Conservation (phyloP, 208 protist genomes). For the Entamoeba dispar region DNA sequence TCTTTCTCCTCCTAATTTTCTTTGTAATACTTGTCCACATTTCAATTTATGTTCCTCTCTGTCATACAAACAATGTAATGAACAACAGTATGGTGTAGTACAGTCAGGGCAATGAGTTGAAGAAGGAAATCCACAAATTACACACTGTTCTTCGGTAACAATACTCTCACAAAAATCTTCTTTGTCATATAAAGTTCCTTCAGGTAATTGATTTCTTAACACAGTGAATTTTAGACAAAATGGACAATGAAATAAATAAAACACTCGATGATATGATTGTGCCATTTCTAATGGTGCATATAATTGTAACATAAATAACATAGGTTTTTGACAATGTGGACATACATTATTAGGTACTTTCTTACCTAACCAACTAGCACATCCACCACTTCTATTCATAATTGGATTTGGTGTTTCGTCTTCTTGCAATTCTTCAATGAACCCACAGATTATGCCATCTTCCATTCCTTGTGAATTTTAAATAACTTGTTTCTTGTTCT, state of each 20-base stretch:
- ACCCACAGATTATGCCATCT: neutral
- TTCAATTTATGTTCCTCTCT: neutral
- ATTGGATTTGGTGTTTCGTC: neutral
- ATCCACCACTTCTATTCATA: neutral
- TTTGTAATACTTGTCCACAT: neutral
- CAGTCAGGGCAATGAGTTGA: neutral
- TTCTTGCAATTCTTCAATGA: neutral
- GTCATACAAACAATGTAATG: neutral
- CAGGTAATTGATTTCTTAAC: neutral
- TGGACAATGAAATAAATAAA: neutral
- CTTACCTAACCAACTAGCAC: neutral
- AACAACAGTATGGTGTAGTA: neutral
- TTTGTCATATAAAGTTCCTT: neutral
- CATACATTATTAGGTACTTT: neutral
- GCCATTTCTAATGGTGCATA: neutral
- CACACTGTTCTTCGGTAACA: neutral
- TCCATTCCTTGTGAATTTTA: neutral
- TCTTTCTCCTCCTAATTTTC: neutral
- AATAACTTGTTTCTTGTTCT: too few species aligned
- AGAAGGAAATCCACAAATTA: neutral
- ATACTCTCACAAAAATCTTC: neutral
- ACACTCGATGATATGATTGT: neutral
- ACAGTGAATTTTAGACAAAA: neutral
- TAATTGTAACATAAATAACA: neutral
- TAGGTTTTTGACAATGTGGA: neutral